A percentile compares a stretch with the other conserved stretches of the same genome.
Evolutionary conservation across 2,329 filamentous ascomycete genomes (phyloP).

Genomic region (Aspergillus udagawae): DNA sequence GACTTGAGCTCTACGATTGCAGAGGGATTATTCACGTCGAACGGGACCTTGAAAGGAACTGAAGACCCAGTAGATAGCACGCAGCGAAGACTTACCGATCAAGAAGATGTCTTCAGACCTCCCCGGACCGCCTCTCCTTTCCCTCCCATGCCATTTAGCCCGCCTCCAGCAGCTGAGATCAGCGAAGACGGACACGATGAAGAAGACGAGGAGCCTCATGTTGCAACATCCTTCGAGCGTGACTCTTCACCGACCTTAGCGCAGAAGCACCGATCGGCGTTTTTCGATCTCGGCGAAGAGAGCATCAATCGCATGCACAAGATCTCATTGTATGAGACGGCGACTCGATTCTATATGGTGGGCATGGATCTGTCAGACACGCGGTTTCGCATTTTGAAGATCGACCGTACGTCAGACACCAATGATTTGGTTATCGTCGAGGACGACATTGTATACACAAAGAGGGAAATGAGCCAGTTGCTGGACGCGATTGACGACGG

Average conservation of each 20-base stretch:
- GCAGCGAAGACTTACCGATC: slow-evolving; percentile 9
- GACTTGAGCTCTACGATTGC: slow-evolving; percentile 4
- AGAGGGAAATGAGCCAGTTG: slow-evolving; percentile 88
- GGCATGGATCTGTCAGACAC: slow-evolving; percentile 87
- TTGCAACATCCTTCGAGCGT: slow-evolving; percentile 44
- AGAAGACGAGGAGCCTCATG: slow-evolving; percentile 42
- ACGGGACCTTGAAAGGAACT: slow-evolving; percentile 9
- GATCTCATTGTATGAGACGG: slow-evolving; percentile 96
- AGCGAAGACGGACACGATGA: slow-evolving; percentile 33
- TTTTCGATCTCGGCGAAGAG: slow-evolving; percentile 39
- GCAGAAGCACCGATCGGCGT: slow-evolving; percentile 35
- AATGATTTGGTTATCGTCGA: slow-evolving; percentile 81
- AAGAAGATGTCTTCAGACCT: slow-evolving; percentile 15
- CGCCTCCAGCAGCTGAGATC: slow-evolving; percentile 27
- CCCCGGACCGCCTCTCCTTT: slow-evolving; percentile 22
- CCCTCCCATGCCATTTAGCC: slow-evolving; percentile 26
- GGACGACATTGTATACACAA: slow-evolving; percentile 91
- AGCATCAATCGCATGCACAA: slow-evolving; percentile 74
- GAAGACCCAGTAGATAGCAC: slow-evolving; percentile 11
- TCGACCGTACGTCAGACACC: slow-evolving; percentile 79
- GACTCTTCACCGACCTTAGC: slow-evolving; percentile 36
- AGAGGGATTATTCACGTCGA: slow-evolving; percentile 11
- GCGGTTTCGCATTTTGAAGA: slow-evolving; percentile 87
- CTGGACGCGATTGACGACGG: slow-evolving; percentile 92
- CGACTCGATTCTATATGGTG: slow-evolving; percentile 88